Conservation (phyloP, 2,329 filamentous ascomycete species). For the Aschersonia sp. region DNA sequence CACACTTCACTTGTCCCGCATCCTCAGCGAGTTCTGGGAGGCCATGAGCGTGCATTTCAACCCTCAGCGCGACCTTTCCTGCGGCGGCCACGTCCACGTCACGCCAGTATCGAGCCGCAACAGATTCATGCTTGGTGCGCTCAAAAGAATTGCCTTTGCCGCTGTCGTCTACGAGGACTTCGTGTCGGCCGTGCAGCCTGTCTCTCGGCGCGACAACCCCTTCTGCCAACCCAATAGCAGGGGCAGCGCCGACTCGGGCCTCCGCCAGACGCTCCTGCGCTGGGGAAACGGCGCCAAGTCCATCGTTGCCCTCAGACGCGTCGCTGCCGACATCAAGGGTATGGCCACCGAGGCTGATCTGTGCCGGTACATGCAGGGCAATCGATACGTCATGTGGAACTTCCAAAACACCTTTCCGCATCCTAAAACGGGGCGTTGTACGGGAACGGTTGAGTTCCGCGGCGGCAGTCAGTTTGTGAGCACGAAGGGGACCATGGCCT, state of each 20-base stretch:
- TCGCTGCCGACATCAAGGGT: slow-evolving; percentile 15
- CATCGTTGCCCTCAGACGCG: slow-evolving; percentile 10
- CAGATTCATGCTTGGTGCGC: slow-evolving; percentile 19
- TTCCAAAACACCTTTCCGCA: slow-evolving; percentile 23
- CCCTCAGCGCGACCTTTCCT: slow-evolving; percentile 18
- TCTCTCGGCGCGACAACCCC: slow-evolving; percentile 18
- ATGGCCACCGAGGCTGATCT: slow-evolving; percentile 14
- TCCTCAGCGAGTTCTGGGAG: slow-evolving; percentile 25
- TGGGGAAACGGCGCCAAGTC: slow-evolving; percentile 11
- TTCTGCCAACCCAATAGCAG: slow-evolving; percentile 20
- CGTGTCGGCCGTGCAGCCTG: slow-evolving; percentile 16
- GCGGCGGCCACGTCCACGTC: slow-evolving; percentile 25
- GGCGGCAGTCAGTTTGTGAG: slow-evolving; percentile 23
- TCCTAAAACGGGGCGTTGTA: slow-evolving; percentile 20
- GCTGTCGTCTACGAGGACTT: slow-evolving; percentile 19
- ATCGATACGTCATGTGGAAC: slow-evolving; percentile 24
- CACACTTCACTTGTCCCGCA: slow-evolving; percentile 14
- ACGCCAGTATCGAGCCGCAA: slow-evolving; percentile 18
- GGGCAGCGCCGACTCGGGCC: slow-evolving; percentile 14
- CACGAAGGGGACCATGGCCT: slow-evolving; percentile 21
- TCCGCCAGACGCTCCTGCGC: slow-evolving; percentile 11
- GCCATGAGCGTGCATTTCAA: slow-evolving; percentile 26
- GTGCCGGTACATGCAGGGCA: slow-evolving; percentile 23
- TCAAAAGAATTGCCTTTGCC: slow-evolving; percentile 23
- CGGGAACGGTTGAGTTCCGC: slow-evolving; percentile 23